Evolutionary conservation across 805 yeast genomes (phyloP), one percentile per base, ranked within the genome.

Genomic region (Wickerhamiella domercqiae): DNA sequence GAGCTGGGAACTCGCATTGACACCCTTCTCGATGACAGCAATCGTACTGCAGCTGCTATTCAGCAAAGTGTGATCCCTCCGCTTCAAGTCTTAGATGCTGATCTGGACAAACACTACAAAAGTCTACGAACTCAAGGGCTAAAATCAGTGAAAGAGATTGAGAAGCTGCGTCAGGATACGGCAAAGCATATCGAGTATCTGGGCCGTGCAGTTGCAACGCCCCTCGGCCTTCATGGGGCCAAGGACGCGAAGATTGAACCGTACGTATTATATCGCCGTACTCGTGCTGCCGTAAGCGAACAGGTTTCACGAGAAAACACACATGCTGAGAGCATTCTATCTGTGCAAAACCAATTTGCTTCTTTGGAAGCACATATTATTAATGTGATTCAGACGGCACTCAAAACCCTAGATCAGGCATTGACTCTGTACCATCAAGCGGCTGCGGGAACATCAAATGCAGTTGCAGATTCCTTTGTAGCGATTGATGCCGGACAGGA

Each of bases 241-340:
- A 39, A 56, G 4, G 71, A 66, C 26, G 55, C 60, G 35, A 51
- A 54, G 34, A 51, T 51, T 30, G 75, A 69, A 44, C 75, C 75
- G 4, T 70, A 61, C 42, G 48, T 67, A 19, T 43, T 59, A 32
- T 61, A 62, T 43, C 60, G 71, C 34, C 35, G 41, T 4, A 50
- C 64, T 3, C 36, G 55, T 15, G 48, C 51, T 33, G 50, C 58
- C 30, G 61, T 68, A 6, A 59, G 55, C 13, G 50, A 46, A 20
- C 73, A 68, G 50, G 46, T 68, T 25, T 47, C 50, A 34, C 58
- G 58, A 43, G 74, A 69, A 49, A 67, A 68, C 47, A 42, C 47
- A 18, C 64, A 63, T 39, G 50, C 62, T 32, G 70, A 64, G 37
- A 61, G 64, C 34, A 50, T 68, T 22, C 54, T 59, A 32, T 51